phyloP scores from a whole-genome alignment of 352 stramenopile species.

The Phytopythium boreale region DNA sequence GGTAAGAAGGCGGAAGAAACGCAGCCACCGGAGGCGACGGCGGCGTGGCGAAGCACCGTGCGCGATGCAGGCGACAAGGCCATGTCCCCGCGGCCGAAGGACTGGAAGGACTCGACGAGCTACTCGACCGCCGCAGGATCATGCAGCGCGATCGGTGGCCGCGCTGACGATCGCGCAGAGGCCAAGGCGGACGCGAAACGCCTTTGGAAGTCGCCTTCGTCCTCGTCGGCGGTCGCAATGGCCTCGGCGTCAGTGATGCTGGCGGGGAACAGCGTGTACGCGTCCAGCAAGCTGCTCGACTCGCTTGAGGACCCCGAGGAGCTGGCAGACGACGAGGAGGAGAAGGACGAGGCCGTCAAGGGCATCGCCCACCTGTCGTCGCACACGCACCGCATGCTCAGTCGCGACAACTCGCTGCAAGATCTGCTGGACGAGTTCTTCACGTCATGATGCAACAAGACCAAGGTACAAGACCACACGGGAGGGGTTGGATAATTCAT shows the following conservation, averaged over 20 bases:
- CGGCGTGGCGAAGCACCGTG: background rate
- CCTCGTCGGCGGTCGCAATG: background rate
- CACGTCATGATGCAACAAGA: background rate
- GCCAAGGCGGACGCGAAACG: conserved; percentile 4
- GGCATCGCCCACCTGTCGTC: background rate
- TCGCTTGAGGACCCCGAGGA: conserved; percentile 11
- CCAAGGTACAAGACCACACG: background rate
- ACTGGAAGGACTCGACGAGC: conserved; percentile 3
- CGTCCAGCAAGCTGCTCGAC: conserved; percentile 11
- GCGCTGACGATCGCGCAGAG: background rate
- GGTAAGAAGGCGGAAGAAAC: conserved; percentile 23
- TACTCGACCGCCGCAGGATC: background rate
- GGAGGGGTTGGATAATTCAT: conserved; percentile 43
- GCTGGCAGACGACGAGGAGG: conserved; percentile 24
- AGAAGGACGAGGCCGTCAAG: conserved; percentile 12
- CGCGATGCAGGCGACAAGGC: conserved; percentile 9
- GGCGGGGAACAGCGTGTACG: background rate
- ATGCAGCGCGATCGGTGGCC: background rate
- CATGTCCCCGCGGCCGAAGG: background rate
- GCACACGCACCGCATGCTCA: conserved; percentile 8
- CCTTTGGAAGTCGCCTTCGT: background rate
- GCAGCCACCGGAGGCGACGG: conserved; percentile 7
- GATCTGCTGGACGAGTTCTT: conserved; percentile 76
- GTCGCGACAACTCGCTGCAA: conserved; percentile 50
- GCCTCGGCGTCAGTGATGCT: background rate